These are phyloP conservation scores for Eucalyptus tenuipes DNA, from an alignment of 345 rosid species.

Conservation along the genomic window DNA sequence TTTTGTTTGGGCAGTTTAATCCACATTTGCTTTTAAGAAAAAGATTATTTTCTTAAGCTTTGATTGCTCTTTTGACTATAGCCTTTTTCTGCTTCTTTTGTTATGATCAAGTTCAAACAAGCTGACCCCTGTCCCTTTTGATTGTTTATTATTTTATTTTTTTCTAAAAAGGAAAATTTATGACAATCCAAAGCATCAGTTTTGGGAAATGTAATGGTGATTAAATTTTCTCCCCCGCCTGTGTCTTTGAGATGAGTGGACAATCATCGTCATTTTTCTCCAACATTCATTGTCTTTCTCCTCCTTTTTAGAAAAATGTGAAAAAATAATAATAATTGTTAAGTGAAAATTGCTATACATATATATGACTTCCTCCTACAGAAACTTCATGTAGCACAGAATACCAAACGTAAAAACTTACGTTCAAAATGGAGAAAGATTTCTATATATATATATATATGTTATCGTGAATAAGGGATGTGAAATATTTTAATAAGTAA, in stretches of 20 bases:
- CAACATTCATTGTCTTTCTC: neutral
- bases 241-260: neutral
- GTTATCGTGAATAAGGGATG: neutral
- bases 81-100: constrained; percentile 2
- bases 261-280: neutral
- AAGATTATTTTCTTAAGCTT: neutral
- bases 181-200: neutral
- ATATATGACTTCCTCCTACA: neutral
- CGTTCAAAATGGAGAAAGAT: neutral
- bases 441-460: neutral
- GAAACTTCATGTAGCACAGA: neutral
- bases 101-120: constrained; percentile 12
- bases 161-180: no score
- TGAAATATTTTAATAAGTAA: neutral
- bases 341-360: neutral
- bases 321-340: neutral
- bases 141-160: neutral
- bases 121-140: neutral
- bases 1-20: constrained; percentile 16
- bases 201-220: neutral
- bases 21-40: neutral
- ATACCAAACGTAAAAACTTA: neutral
- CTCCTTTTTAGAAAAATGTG: neutral
- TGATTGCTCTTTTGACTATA: constrained; percentile 28
- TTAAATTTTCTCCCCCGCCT: neutral